A percentile compares a stretch with the other conserved stretches of the same genome.
Conservation (phyloP, 2,329 filamentous ascomycete species). For the Exophiala alcalophila region DNA sequence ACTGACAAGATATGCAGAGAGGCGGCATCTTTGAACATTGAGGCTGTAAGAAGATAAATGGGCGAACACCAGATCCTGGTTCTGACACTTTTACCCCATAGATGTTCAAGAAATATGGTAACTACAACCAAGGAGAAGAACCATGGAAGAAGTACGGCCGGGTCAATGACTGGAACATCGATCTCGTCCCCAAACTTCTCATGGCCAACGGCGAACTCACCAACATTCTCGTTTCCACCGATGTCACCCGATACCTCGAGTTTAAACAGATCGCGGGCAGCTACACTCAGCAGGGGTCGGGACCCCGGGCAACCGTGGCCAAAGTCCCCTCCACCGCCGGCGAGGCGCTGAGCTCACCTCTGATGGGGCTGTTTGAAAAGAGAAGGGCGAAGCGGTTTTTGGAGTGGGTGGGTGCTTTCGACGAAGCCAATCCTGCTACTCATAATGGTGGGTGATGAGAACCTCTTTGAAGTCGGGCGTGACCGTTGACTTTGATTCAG, state of each 20-base stretch:
- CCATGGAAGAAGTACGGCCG: slow-evolving; percentile 98
- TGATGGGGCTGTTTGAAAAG: slow-evolving; percentile 99
- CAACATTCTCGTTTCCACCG: slow-evolving; percentile 96
- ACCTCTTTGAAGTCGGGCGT: slow-evolving; percentile 16
- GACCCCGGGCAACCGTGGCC: slow-evolving; percentile 83
- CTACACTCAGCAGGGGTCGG: slow-evolving; percentile 86
- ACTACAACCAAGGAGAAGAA: slow-evolving; percentile 73
- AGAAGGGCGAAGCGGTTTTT: slow-evolving; percentile 93
- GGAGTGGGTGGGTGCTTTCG: slow-evolving; percentile 88
- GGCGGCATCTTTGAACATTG: slow-evolving; percentile 93
- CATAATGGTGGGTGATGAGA: slow-evolving; percentile 70
- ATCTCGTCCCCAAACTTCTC: slow-evolving; percentile 95
- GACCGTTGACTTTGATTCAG: slow-evolving; percentile 39
- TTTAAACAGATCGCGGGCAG: slow-evolving; percentile 95
- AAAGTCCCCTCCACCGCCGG: slow-evolving; percentile 93
- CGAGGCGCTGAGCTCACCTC: slow-evolving; percentile 84
- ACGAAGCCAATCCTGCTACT: slow-evolving; percentile 73
- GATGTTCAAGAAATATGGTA: slow-evolving; percentile 97
- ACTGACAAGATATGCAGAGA: slow-evolving; percentile 57
- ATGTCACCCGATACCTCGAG: slow-evolving; percentile 83
- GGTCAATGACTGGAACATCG: slow-evolving; percentile 98
- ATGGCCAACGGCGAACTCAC: slow-evolving; percentile 98
- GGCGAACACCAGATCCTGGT: not conserved
- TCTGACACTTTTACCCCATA: slow-evolving; percentile 42
- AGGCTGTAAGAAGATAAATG: slow-evolving; percentile 63